Percentiles rank a stretch among this genome's conserved stretches.
phyloP scores from a whole-genome alignment of 1,139 yeast species.

The Suhomyces chickasaworum region DNA sequence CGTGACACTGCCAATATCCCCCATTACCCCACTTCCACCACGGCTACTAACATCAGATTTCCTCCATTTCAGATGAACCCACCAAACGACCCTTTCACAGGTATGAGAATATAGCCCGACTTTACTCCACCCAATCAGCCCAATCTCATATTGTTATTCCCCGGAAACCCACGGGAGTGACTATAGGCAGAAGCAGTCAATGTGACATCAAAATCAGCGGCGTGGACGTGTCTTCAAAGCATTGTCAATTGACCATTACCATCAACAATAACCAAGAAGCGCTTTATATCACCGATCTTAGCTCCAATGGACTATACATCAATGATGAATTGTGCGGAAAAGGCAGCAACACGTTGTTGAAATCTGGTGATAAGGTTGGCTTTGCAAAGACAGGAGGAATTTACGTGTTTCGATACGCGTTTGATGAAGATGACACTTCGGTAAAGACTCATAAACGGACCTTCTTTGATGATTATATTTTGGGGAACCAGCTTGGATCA shows the following conservation, averaged over 20 bases:
- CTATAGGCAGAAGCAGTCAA: slow-evolving; percentile 62
- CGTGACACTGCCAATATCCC: too few relatives aligned
- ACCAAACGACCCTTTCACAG: slow-evolving; percentile 25
- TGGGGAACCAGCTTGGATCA: slow-evolving; percentile 65
- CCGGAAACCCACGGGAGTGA: slow-evolving; percentile 34
- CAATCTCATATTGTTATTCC: slow-evolving; percentile 39
- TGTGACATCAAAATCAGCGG: slow-evolving; percentile 61
- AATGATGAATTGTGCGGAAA: slow-evolving; percentile 59
- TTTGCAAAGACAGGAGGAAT: slow-evolving; percentile 63
- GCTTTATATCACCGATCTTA: slow-evolving; percentile 55
- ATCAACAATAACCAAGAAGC: slow-evolving; percentile 41
- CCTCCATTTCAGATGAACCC: slow-evolving; percentile 1
- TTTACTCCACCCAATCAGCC: slow-evolving; percentile 35
- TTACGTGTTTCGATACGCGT: slow-evolving; percentile 55
- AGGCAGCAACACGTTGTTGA: slow-evolving; percentile 44
- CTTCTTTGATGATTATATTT: slow-evolving; percentile 61
- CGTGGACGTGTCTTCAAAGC: slow-evolving; percentile 66
- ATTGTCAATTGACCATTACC: slow-evolving; percentile 54
- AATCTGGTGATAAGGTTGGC: slow-evolving; percentile 64
- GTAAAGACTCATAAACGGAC: slow-evolving; percentile 29
- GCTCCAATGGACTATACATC: slow-evolving; percentile 69
- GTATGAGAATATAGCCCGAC: slow-evolving; percentile 27
- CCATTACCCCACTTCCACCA: not conserved
- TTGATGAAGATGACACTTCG: slow-evolving; percentile 20
- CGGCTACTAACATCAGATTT: slow-evolving; percentile 4